phyloP scores from a whole-genome alignment of 1,284 basidiomycete species.

The Tylopilus sp. region DNA sequence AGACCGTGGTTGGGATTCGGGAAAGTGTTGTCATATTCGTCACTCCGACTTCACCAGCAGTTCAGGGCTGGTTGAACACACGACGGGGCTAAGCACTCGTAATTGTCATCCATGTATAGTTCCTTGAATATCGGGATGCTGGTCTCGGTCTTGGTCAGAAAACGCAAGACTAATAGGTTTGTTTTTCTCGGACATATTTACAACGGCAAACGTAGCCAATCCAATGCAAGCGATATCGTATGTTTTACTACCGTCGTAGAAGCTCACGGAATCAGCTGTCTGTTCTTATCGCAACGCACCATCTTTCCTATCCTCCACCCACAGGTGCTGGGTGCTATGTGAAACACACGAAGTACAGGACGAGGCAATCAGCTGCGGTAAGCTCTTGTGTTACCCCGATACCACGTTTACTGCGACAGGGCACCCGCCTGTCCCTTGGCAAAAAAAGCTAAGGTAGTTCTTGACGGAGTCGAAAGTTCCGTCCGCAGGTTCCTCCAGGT shows the following conservation, averaged over 20 bases:
- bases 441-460: background rate
- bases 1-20: too few species aligned
- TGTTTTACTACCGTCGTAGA: conserved; percentile 24
- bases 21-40: too few species aligned
- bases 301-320: conserved; percentile 8
- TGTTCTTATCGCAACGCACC: conserved; percentile 21
- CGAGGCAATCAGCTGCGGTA: conserved; percentile 7
- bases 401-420: conserved; percentile 3
- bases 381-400: conserved; percentile 3
- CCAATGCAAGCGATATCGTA: conserved; percentile 19
- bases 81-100: too few species aligned
- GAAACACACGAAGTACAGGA: background rate
- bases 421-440: background rate
- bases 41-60: too few species aligned
- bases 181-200: background rate
- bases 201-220: background rate
- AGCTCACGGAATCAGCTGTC: conserved; percentile 7
- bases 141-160: too few species aligned
- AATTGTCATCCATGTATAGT: too few species aligned
- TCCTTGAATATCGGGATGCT: too few species aligned
- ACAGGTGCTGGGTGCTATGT: conserved; percentile 10
- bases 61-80: too few species aligned
- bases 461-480: conserved; percentile 33
- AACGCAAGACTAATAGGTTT: background rate
- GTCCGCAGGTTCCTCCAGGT: conserved; percentile 31